phyloP scores from a whole-genome alignment of 1,284 basidiomycete genomes.

The Cerrena zonata region DNA sequence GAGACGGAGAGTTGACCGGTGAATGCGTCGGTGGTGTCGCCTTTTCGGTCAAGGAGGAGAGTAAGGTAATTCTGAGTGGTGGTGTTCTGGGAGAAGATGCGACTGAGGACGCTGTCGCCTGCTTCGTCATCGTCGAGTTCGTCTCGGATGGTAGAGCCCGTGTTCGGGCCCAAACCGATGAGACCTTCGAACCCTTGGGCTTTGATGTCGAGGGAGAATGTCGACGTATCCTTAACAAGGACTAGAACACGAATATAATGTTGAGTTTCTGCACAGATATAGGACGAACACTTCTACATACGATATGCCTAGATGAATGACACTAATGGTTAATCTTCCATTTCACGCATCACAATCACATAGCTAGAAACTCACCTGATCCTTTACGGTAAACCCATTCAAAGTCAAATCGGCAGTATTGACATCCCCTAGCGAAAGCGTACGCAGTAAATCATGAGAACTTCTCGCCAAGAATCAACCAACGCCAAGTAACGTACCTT shows the following conservation, averaged over 20 bases:
- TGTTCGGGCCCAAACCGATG: constrained; percentile 69
- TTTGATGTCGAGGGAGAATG: constrained; percentile 60
- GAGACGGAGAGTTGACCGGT: constrained; percentile 57
- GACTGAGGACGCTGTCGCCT: constrained; percentile 53
- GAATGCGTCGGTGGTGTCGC: constrained; percentile 37
- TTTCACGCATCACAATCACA: too few species aligned
- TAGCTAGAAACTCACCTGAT: constrained; percentile 45
- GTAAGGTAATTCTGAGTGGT: constrained; percentile 60
- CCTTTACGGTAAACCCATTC: constrained; percentile 48
- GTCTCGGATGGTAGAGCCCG: constrained; percentile 58
- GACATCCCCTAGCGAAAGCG: constrained; percentile 44
- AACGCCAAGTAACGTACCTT: constrained; percentile 37
- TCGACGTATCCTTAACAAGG: constrained; percentile 54
- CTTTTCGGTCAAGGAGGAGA: constrained; percentile 57
- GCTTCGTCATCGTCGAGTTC: constrained; percentile 40
- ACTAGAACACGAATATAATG: constrained; percentile 40
- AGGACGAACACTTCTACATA: constrained; percentile 32
- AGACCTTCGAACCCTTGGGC: constrained; percentile 64
- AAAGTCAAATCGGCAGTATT: constrained; percentile 52
- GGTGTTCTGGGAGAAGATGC: constrained; percentile 22
- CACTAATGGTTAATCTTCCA: too few species aligned
- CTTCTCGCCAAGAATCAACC: background rate
- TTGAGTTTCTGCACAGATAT: background rate
- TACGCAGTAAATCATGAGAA: constrained; percentile 2
- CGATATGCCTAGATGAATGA: constrained; percentile 45